Evolutionary conservation across 768 basidiomycete species (phyloP).

Genomic region (Hemileccinum rubropunctum): DNA sequence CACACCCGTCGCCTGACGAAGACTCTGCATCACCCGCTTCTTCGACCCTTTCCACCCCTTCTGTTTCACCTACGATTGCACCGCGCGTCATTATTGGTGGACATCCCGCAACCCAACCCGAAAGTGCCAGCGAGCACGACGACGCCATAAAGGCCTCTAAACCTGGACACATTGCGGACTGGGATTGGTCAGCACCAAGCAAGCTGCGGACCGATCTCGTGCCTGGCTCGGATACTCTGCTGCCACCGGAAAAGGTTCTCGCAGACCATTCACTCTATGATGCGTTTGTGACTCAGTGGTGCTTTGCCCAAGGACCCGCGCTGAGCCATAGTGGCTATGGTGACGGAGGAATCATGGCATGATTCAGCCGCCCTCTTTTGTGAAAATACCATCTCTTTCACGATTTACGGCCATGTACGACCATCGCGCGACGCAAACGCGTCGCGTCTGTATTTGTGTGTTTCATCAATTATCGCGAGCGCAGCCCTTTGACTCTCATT

Average conservation of each 20-base stretch:
- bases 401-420: too few relatives aligned
- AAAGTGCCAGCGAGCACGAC: not conserved
- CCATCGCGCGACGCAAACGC: too few relatives aligned
- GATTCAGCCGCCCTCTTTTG: not conserved
- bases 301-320: slow-evolving; percentile 52
- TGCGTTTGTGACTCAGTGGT: slow-evolving; percentile 65
- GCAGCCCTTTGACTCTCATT: too few relatives aligned
- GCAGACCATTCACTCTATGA: slow-evolving; percentile 42
- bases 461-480: too few relatives aligned
- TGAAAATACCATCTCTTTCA: too few relatives aligned
- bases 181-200: slow-evolving; percentile 22
- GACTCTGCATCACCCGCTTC: slow-evolving; percentile 25
- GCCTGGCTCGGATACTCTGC: slow-evolving; percentile 24
- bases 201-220: slow-evolving; percentile 1
- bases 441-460: too few relatives aligned
- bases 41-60: slow-evolving; percentile 27
- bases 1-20: slow-evolving; percentile 1
- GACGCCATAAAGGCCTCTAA: not conserved
- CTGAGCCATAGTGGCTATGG: slow-evolving; percentile 16
- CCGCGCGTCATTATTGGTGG: slow-evolving; percentile 27
- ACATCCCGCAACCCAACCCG: slow-evolving; percentile 18
- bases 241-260: not conserved
- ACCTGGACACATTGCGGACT: slow-evolving; percentile 12
- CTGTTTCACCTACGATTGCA: slow-evolving; percentile 17
- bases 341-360: slow-evolving; percentile 20